Evolutionary conservation across 129 eudicot species (phyloP), one percentile per base, ranked within the genome.

Genomic region (Tanacetum coccineum): DNA sequence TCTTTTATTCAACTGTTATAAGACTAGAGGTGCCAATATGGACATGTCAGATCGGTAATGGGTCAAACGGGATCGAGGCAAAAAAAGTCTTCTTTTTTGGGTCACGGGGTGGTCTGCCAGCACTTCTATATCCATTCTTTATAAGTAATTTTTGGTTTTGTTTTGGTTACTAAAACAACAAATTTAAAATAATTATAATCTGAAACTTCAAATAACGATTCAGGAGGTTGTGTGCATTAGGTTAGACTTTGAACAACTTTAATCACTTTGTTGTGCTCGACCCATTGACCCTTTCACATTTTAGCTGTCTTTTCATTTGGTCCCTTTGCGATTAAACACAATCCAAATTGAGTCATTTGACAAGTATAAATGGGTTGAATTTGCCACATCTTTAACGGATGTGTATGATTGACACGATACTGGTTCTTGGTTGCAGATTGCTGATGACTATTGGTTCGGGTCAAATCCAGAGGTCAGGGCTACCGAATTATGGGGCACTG

Each of bases 371-470:
- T 12, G 25, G 58, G 42, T 22, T 9, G 3, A 65, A 7, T 12
- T 48, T 14, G 53, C 18, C 15, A 0, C 59, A 9, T 46, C n/a
- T 58, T 13, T 18, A 22, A 17, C 13, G 13, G 56, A 40, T 52
- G 52, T 42, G 4, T 40, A 22, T 62, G 45, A 9, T 50, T 21
- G 11, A n/a, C 44, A 25, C n/a, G 26, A 8, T 40, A 36, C 7
- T 28, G 50, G 11, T 32, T 74, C 54, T 46, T 70, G 66, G 47
- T 21, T 82, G 83, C 87, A 88, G 96, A 54, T 55, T 42, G 81
- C 79, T 59, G 77, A 85, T 70, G 91, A 88, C 72, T 88, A 85
- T 65, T 88, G 92, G 89, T 74, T 88, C 40, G 72, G 71, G 42
- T 83, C 89, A 36, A 83, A 85, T 56, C 57, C 70, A 26, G 78